Evolutionary conservation across 257 asterid species (phyloP).

Genomic region (Oldenlandia corymbosa): DNA sequence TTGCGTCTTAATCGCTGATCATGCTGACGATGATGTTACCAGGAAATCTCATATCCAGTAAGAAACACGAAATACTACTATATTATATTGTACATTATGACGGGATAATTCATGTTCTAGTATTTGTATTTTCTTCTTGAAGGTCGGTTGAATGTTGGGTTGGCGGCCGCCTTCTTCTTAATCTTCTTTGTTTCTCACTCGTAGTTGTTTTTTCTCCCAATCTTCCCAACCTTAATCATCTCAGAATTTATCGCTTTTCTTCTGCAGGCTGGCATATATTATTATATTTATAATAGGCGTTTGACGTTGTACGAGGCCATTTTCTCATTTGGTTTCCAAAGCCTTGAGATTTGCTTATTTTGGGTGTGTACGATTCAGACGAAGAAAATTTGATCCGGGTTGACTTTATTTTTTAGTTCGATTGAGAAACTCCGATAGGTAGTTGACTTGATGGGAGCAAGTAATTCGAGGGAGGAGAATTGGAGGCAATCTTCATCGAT

Average conservation of each 20-base stretch:
- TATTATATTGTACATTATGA: no score
- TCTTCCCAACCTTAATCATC: no score
- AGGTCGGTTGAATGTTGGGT: constrained; percentile 17
- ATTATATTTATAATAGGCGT: neutral
- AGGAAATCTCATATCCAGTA: neutral
- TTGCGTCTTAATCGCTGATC: constrained; percentile 3
- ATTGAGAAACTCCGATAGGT: neutral
- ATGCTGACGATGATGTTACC: neutral
- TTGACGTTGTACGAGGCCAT: neutral
- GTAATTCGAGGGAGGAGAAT: constrained; percentile 55
- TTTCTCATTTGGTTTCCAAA: neutral
- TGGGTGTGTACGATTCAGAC: neutral
- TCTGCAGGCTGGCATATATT: constrained; percentile 1
- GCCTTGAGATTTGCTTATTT: neutral
- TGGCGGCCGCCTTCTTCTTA: constrained; percentile 7
- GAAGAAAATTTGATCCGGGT: constrained; percentile 6
- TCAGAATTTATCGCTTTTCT: no score
- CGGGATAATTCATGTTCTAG: no score
- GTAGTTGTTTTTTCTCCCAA: constrained; percentile 5
- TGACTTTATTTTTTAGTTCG: constrained; percentile 22
- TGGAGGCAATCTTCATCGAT: constrained; percentile 48
- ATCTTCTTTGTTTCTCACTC: constrained; percentile 26
- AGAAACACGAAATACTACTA: constrained; percentile 1
- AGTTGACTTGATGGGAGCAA: constrained; percentile 66
- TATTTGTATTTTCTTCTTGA: neutral